phyloP scores from a whole-genome alignment of 768 basidiomycete species.

The Termitomyces eurrhizus region DNA sequence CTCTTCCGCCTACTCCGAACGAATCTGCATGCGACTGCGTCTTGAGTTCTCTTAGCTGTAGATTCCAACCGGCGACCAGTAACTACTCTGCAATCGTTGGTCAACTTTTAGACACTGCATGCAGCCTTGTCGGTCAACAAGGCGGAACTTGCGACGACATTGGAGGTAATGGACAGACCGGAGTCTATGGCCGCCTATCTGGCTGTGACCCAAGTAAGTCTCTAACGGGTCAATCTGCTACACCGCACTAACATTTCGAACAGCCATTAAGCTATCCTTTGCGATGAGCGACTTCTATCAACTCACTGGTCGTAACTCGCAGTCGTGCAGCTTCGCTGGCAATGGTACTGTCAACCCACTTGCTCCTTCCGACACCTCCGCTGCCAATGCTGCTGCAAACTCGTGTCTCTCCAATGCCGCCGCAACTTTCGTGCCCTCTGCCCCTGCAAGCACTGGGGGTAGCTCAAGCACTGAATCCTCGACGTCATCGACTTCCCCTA shows the following conservation, averaged over 20 bases:
- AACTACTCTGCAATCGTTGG: constrained; percentile 63
- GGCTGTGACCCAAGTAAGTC: constrained; percentile 75
- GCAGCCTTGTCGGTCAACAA: constrained; percentile 64
- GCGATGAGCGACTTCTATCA: constrained; percentile 81
- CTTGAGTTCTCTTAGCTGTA: constrained; percentile 63
- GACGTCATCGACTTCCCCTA: constrained; percentile 16
- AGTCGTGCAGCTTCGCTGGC: constrained; percentile 76
- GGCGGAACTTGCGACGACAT: constrained; percentile 68
- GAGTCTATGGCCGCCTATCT: constrained; percentile 73
- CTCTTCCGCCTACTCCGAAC: constrained; percentile 82
- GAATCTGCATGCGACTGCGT: constrained; percentile 77
- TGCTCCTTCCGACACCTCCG: constrained; percentile 45
- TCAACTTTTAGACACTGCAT: constrained; percentile 60
- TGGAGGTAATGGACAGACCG: constrained; percentile 65
- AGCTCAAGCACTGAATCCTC: constrained; percentile 14
- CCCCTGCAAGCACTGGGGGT: constrained; percentile 28
- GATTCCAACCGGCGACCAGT: constrained; percentile 59
- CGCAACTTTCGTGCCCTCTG: constrained; percentile 60
- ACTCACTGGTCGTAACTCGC: constrained; percentile 47
- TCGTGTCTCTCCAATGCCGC: constrained; percentile 65
- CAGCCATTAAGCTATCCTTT: constrained; percentile 78
- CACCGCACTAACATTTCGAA: constrained; percentile 8
- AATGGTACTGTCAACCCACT: constrained; percentile 74
- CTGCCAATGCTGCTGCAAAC: constrained; percentile 52
- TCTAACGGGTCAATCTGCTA: not conserved